Evolutionary conservation across 331 rosid genomes (phyloP), one percentile per base, ranked within the genome.

Genomic region (Cydonia oblonga): DNA sequence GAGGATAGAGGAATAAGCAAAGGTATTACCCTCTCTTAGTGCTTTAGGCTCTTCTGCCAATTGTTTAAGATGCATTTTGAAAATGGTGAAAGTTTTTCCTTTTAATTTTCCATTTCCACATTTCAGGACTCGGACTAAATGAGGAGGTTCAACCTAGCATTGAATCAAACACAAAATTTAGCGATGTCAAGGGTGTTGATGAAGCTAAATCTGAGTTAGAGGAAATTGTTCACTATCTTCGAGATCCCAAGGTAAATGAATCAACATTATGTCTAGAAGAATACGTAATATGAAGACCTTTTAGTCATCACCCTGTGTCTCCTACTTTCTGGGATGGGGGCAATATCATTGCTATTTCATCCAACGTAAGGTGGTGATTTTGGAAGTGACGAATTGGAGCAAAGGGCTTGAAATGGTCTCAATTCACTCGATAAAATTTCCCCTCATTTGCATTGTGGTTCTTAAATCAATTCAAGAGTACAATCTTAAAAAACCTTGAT

Each of bases 201-300:
- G 98, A 90, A 83, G 98, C 96, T 20, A 93, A 93, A 84, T 88
- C 89, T 14, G 98, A 93, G 80, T 83, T 93, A 52, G 98, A 93
- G 80, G 97, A 93, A 85, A 89, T 93, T 65, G 98, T 93, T 79
- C 90, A 84, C 84, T 87, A 90, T 85, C 97, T 90, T 44, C 88
- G 90, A 75, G 95, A 93, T 81, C 98, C 97, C 2, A 86, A 89
- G 96, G 97, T 89, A n/a, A n/a, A n/a, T 63, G 30, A 29, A 76
- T 79, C 12, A 26, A n/a, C 49, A 32, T 49, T 46, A 62, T 26
- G 9, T 54, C 46, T 28, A 4, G 54, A 51, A 25, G 38, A 69
- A 38, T 57, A 57, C 18, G 54, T 16, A 58, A 40, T 54, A 20
- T 25, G 10, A 7, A 35, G 26, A 35, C 56, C 10, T 60, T 40